Evolutionary conservation across 441 rosid genomes (phyloP).

Genomic region (Pelargonium australe): DNA sequence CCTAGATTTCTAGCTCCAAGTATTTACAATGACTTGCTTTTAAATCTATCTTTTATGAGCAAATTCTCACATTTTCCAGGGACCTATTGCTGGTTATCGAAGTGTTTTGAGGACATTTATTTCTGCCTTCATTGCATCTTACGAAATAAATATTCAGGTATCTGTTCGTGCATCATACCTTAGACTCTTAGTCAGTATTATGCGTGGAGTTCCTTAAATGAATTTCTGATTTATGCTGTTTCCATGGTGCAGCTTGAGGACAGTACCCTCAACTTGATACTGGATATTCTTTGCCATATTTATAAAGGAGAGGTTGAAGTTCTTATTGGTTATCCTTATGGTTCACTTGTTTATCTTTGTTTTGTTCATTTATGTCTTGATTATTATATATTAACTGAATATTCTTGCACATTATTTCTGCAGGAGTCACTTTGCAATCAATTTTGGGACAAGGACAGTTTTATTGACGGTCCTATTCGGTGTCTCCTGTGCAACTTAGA

Average conservation of each 20-base stretch:
- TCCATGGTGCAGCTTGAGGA: slow-evolving; percentile 59
- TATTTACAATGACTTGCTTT: slow-evolving; percentile 9
- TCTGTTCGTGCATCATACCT: slow-evolving; percentile 12
- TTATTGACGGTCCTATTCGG: slow-evolving; percentile 90
- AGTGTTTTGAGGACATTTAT: slow-evolving; percentile 83
- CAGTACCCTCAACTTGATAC: slow-evolving; percentile 57
- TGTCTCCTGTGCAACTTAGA: slow-evolving; percentile 89
- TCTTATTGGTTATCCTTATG: slow-evolving; percentile 15
- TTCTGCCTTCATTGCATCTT: slow-evolving; percentile 98
- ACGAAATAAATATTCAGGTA: slow-evolving; percentile 89
- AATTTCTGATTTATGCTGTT: slow-evolving; percentile 18
- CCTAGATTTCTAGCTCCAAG: slow-evolving; percentile 12
- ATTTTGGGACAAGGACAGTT: slow-evolving; percentile 94
- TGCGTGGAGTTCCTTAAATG: slow-evolving; percentile 10
- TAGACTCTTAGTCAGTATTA: slow-evolving; percentile 4
- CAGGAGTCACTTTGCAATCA: slow-evolving; percentile 97
- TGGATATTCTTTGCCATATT: slow-evolving; percentile 83
- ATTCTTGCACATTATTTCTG: slow-evolving; percentile 22
- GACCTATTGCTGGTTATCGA: slow-evolving; percentile 69
- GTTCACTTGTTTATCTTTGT: slow-evolving; percentile 16
- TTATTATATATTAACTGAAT: slow-evolving; percentile 23
- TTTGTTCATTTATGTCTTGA: slow-evolving; percentile 7
- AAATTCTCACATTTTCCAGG: slow-evolving; percentile 35
- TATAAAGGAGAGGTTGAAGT: slow-evolving; percentile 82
- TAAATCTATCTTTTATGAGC: slow-evolving; percentile 11